phyloP scores from a whole-genome alignment of 1,139 yeast species.

The Sugiyamaella japonica region DNA sequence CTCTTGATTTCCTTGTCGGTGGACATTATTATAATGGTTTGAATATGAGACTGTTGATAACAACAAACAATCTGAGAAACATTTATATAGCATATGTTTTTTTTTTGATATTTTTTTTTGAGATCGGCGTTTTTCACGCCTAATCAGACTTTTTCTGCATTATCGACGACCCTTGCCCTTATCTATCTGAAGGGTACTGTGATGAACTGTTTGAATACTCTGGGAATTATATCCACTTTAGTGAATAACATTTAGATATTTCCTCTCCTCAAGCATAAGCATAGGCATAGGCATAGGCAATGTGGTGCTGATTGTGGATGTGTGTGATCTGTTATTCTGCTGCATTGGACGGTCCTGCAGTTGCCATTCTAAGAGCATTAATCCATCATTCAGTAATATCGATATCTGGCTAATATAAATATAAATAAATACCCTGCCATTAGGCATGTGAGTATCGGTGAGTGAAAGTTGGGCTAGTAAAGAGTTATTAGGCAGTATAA shows the following conservation, averaged over 20 bases:
- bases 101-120: not conserved
- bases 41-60: not conserved
- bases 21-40: conserved; percentile 5
- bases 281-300: no score
- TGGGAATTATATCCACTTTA: no score
- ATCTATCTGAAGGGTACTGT: not conserved
- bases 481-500: not conserved
- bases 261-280: no score
- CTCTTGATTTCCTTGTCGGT: conserved; percentile 12
- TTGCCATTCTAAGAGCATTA: conserved; percentile 3
- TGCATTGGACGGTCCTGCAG: not conserved
- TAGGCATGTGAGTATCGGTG: no score
- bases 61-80: not conserved
- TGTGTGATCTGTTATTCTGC: not conserved
- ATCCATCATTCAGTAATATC: not conserved
- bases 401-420: no score
- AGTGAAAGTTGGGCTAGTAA: no score
- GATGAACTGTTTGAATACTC: not conserved
- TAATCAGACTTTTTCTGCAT: not conserved
- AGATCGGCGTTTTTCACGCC: not conserved
- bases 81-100: not conserved
- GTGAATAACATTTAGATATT: not conserved
- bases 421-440: no score
- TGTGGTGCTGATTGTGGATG: not conserved
- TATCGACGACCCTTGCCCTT: conserved; percentile 2